Evolutionary conservation across 2,329 filamentous ascomycete species (phyloP).

Genomic region (Teratosphaeria pseudoeucalypti): DNA sequence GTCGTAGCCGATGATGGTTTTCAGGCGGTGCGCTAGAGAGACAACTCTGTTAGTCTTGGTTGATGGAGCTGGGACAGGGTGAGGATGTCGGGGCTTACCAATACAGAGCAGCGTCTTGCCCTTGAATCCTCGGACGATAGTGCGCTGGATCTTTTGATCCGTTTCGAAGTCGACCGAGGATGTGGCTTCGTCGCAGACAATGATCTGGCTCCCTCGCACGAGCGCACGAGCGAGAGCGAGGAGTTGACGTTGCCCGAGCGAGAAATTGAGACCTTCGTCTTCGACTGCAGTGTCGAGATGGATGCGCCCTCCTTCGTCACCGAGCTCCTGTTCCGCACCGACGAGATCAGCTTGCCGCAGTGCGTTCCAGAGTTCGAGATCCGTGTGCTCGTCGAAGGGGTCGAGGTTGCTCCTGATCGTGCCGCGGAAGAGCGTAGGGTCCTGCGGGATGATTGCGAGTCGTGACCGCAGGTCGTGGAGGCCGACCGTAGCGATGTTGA

Average conservation of each 20-base stretch:
- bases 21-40: conserved; percentile 36
- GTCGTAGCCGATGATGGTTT: conserved; percentile 90
- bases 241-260: conserved; percentile 84
- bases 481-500: conserved; percentile 59
- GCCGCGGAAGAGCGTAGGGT: conserved; percentile 72
- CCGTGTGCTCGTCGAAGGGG: conserved; percentile 67
- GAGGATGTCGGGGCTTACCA: conserved; percentile 53
- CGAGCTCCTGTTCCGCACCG: conserved; percentile 37
- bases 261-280: conserved; percentile 93
- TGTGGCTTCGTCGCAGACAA: conserved; percentile 94
- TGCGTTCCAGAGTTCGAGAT: conserved; percentile 67
- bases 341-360: conserved; percentile 68
- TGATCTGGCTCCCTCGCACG: conserved; percentile 78
- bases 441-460: conserved; percentile 68
- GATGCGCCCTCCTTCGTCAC: conserved; percentile 48
- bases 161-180: conserved; percentile 92
- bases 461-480: conserved; percentile 66
- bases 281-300: conserved; percentile 78
- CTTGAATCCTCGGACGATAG: conserved; percentile 73
- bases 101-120: conserved; percentile 88
- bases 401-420: conserved; percentile 73
- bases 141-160: conserved; percentile 86
- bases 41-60: neutral
- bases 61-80: neutral
- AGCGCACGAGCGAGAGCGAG: conserved; percentile 90